These are phyloP conservation scores for Malania oleifera DNA, from an alignment of 164 flowering plant genomes.

Conservation along the genomic window DNA sequence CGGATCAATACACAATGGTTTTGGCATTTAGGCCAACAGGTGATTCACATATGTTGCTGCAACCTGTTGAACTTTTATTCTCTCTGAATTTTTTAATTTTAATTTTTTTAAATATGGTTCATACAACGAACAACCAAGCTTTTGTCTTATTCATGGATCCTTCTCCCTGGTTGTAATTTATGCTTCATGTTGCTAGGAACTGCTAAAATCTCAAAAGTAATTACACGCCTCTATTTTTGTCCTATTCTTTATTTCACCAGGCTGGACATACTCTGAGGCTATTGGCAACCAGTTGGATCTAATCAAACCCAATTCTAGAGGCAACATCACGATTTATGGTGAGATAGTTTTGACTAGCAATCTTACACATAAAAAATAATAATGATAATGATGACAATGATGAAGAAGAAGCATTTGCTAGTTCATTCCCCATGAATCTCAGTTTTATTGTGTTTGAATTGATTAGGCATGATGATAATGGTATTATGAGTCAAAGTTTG, in stretches of 20 bases:
- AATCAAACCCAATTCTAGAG: conserved; percentile 51
- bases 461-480: too few species aligned
- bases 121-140: too few species aligned
- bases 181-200: neutral
- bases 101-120: too few species aligned
- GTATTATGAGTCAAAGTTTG: too few species aligned
- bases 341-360: conserved; percentile 7
- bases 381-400: too few species aligned
- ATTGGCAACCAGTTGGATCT: conserved; percentile 47
- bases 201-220: neutral
- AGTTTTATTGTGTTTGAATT: too few species aligned
- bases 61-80: neutral
- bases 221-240: neutral
- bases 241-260: conserved; percentile 22
- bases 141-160: too few species aligned
- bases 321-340: conserved; percentile 62
- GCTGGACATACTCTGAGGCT: conserved; percentile 64
- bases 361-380: neutral
- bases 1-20: conserved; percentile 35
- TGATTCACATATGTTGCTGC: conserved; percentile 12
- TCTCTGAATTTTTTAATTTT: neutral
- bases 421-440: too few species aligned
- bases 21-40: conserved; percentile 85
- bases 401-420: too few species aligned
- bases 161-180: too few species aligned